A percentile compares a stretch with the other conserved stretches of the same genome.
Evolutionary conservation across 352 stramenopile genomes (phyloP).

Genomic region (Achlya hypogyna): DNA sequence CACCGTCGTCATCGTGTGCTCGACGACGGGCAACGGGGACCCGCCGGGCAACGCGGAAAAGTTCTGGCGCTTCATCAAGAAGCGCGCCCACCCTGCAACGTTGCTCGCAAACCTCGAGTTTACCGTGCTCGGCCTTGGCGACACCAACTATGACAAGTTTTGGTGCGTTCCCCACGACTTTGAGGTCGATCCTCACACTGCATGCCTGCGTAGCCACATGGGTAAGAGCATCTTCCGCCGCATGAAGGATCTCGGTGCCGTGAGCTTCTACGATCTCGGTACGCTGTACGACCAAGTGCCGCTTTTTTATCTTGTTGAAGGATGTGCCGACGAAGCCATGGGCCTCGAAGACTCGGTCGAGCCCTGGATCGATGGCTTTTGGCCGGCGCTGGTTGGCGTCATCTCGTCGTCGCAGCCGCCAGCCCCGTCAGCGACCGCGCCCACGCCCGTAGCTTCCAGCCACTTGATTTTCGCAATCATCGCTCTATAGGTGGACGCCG

Average conservation of each 20-base stretch:
- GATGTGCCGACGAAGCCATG: constrained; percentile 88
- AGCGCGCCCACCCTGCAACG: constrained; percentile 64
- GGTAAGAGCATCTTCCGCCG: constrained; percentile 86
- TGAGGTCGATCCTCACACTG: not conserved
- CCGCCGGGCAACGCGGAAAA: constrained; percentile 88
- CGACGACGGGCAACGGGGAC: constrained; percentile 94
- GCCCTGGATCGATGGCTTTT: constrained; percentile 74
- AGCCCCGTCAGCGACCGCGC: not conserved
- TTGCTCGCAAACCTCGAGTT: constrained; percentile 70
- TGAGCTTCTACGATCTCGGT: constrained; percentile 62
- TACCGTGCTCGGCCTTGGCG: constrained; percentile 87
- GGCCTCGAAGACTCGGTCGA: constrained; percentile 93
- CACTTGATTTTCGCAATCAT: no score
- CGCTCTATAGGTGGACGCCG: no score
- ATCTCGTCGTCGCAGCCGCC: not conserved
- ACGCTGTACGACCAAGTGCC: constrained; percentile 1
- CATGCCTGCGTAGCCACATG: constrained; percentile 33
- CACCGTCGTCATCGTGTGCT: constrained; percentile 83
- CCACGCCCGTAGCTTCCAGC: no score
- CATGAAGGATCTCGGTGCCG: constrained; percentile 80
- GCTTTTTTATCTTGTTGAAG: constrained; percentile 24
- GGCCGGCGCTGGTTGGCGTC: constrained; percentile 32
- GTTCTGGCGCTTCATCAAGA: constrained; percentile 91
- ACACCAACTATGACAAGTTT: constrained; percentile 97
- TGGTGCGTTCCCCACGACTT: constrained; percentile 38